Percentiles rank a stretch among this genome's conserved stretches.
Evolutionary conservation across 148 eudicot species (phyloP).

Genomic region (Arbutus unedo): DNA sequence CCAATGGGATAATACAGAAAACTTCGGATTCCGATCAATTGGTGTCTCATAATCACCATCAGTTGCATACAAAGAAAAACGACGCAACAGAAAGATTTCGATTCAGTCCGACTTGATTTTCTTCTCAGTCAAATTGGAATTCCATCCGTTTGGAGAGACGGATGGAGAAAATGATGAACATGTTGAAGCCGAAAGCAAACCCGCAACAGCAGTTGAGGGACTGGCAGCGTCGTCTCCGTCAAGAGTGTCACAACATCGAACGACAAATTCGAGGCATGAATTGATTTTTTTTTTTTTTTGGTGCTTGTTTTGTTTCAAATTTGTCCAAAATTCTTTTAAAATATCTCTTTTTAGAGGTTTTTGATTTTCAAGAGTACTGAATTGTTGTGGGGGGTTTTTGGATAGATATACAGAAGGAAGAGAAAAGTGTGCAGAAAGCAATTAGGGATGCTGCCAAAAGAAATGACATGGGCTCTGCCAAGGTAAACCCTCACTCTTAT

Average conservation of each 20-base stretch:
- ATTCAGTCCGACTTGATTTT: not conserved
- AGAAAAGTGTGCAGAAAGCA: constrained; percentile 92
- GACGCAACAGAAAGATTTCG: constrained; percentile 15
- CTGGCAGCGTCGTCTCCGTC: constrained; percentile 93
- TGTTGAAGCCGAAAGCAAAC: constrained; percentile 67
- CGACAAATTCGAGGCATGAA: constrained; percentile 79
- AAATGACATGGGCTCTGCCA: constrained; percentile 96
- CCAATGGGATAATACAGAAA: not conserved
- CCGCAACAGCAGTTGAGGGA: constrained; percentile 77
- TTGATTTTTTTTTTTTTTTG: not conserved
- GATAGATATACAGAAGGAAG: constrained; percentile 92
- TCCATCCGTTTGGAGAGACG: not conserved
- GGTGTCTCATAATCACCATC: constrained; percentile 3
- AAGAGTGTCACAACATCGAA: constrained; percentile 84
- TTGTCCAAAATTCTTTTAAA: not conserved
- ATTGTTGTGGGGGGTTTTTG: not conserved
- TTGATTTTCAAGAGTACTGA: not conserved
- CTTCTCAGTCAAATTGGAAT: not conserved
- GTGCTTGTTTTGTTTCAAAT: not conserved
- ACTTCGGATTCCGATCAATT: not conserved
- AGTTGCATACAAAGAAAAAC: not conserved
- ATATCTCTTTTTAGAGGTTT: not conserved
- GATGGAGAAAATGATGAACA: constrained; percentile 61
- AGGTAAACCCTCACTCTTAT: constrained; percentile 40
- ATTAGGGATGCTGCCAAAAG: constrained; percentile 93